Base-by-base conservation (phyloP, 2,329 filamentous ascomycete species). In the Bipolaris zeicola region DNA sequence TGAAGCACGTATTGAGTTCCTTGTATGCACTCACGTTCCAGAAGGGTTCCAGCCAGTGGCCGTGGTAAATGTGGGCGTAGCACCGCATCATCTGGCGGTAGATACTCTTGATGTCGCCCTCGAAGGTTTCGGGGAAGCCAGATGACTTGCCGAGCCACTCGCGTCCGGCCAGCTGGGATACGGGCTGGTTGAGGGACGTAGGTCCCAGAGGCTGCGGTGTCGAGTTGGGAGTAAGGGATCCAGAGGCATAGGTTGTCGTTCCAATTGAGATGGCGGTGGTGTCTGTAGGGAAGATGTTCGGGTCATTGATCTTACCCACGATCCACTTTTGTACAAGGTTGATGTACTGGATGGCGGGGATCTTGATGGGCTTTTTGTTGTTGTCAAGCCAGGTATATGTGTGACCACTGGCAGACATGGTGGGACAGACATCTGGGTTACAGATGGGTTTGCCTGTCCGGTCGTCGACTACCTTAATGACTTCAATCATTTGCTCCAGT, bases 311-410 rank as follows among this genome's bases (percentile, higher is more conserved):
- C 80, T 98, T 98, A 78, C 92, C 92, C 28, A 91, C 90, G 74
- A 98, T 96, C 93, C 94, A 98, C 71, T 94, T 91, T 79, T 97
- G 93, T 76, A 98, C 96, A 24, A 96, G 87, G 65, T 91, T 92
- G 79, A 97, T 95, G 79, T 98, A 98, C 76, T 96, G 92, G 60
- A 88, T 88, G 6, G 94, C 94, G 3, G 94, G 92, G 39, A 98
- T 89, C 77, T 96, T 94, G 63, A 96, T 92, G 10, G 94, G 92
- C 72, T 92, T 89, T 67, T 89, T 87, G 69, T 91, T 88, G 64
- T 89, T 88, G 78, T 97, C 96, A 52, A 98, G 85, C 94, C 94
- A 98, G 46, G 93, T 97, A 77, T 96, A 98, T 24, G 92, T 96
- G 77, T 96, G 89, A 69, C 95, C 84, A 77, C 94, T 94, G 69